These are phyloP conservation scores for Salix caprea DNA, from an alignment of 345 rosid genomes.

Conservation along the genomic window DNA sequence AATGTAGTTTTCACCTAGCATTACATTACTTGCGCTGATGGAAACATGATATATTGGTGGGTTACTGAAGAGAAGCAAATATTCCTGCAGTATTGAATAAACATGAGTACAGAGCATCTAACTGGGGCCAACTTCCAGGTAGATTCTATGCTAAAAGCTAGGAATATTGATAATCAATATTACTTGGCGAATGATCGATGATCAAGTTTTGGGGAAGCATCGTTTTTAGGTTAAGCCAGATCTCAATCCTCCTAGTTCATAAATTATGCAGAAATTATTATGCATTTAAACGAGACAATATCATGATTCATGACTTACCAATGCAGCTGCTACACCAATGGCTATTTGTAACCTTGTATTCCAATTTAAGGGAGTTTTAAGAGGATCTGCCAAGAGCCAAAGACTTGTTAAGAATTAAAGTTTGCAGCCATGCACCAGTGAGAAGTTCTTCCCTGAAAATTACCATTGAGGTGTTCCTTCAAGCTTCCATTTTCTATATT, in stretches of 20 bases:
- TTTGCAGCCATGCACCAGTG: neutral
- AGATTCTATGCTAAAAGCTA: neutral
- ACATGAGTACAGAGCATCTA: neutral
- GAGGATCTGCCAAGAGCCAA: conserved; percentile 66
- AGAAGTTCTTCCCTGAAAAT: conserved; percentile 10
- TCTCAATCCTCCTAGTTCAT: no score
- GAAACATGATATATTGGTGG: conserved; percentile 65
- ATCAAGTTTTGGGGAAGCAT: no score
- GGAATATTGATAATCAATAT: neutral
- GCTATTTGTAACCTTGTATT: conserved; percentile 72
- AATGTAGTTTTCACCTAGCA: conserved; percentile 80
- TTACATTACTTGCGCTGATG: conserved; percentile 70
- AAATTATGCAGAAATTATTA: neutral
- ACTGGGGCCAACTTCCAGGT: neutral
- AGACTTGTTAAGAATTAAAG: neutral
- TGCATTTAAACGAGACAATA: no score
- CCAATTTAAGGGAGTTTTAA: conserved; percentile 91
- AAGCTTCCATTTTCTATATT: conserved; percentile 82
- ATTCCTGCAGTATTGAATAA: conserved; percentile 54
- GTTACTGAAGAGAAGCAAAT: conserved; percentile 69
- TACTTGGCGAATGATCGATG: no score
- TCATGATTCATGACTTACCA: conserved; percentile 47
- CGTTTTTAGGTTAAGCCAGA: no score
- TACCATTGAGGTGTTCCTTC: conserved; percentile 87
- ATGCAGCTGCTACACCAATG: conserved; percentile 84